phyloP scores from a whole-genome alignment of 306 rosid species.

The Mimosa bimucronata region DNA sequence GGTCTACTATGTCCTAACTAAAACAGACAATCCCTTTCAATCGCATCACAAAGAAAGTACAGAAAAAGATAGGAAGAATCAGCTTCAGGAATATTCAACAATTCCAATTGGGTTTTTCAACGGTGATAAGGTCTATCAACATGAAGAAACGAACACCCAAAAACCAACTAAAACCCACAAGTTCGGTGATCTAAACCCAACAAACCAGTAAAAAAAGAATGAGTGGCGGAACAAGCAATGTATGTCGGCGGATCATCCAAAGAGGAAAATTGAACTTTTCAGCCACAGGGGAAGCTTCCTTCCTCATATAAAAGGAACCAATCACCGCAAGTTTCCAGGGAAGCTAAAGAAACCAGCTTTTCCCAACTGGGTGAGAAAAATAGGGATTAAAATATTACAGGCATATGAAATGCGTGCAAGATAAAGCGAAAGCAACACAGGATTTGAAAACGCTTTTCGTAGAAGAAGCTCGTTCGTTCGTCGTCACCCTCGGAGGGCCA shows the following conservation, averaged over 20 bases:
- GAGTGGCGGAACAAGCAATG: constrained; percentile 29
- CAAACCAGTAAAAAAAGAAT: constrained; percentile 26
- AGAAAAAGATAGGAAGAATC: not conserved
- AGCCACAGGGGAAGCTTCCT: constrained; percentile 18
- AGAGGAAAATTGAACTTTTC: constrained; percentile 29
- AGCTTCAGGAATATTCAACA: too few relatives aligned
- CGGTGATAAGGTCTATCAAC: not conserved
- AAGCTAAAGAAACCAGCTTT: not conserved
- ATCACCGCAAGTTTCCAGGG: not conserved
- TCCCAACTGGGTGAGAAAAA: not conserved
- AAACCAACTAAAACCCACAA: constrained; percentile 2
- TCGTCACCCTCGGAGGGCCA: not conserved
- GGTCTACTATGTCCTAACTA: not conserved
- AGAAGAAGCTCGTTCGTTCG: not conserved
- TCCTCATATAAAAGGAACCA: not conserved
- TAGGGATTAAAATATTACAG: not conserved
- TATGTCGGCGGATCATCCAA: constrained; percentile 37
- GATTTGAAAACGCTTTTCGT: constrained; percentile 7
- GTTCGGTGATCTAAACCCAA: constrained; percentile 42
- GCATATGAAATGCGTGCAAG: not conserved
- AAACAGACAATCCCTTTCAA: constrained; percentile 29
- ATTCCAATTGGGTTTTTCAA: constrained; percentile 24
- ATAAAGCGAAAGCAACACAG: not conserved
- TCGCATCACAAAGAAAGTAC: not conserved
- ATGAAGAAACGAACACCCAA: not conserved